Conservation (phyloP, 1,139 yeast species). For the Geotrichum carabidarum region DNA sequence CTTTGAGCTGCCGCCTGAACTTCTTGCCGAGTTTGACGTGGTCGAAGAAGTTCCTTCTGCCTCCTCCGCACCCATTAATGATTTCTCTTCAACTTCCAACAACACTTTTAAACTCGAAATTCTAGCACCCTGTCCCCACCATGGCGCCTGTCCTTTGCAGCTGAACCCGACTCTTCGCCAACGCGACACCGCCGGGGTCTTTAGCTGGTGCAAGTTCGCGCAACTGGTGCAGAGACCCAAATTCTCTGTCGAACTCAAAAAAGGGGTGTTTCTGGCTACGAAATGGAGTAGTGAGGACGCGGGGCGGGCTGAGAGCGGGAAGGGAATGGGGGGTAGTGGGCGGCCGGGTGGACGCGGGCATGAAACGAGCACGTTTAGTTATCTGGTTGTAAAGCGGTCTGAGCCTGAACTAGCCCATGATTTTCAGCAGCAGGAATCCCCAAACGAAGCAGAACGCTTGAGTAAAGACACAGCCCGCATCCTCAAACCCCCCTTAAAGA, state of each 20-base stretch:
- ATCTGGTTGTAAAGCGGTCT: slow-evolving; percentile 66
- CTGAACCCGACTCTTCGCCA: slow-evolving; percentile 63
- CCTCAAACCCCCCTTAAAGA: slow-evolving; percentile 63
- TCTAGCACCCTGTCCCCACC: slow-evolving; percentile 90
- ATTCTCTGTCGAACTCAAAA: slow-evolving; percentile 72
- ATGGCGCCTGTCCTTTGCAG: slow-evolving; percentile 80
- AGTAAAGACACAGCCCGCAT: slow-evolving; percentile 47
- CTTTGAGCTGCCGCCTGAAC: slow-evolving; percentile 37
- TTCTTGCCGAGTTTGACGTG: slow-evolving; percentile 41
- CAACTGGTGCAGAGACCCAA: slow-evolving; percentile 72
- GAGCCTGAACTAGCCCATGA: too few relatives aligned
- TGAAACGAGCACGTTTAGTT: slow-evolving; percentile 72
- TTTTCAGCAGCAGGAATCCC: slow-evolving; percentile 22
- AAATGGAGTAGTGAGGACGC: slow-evolving; percentile 58
- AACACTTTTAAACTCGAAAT: slow-evolving; percentile 35
- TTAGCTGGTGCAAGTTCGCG: slow-evolving; percentile 66
- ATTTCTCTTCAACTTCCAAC: not conserved
- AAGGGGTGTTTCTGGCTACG: slow-evolving; percentile 69
- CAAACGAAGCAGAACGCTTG: slow-evolving; percentile 35
- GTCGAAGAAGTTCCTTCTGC: slow-evolving; percentile 31
- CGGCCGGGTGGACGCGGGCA: slow-evolving; percentile 66
- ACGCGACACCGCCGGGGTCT: slow-evolving; percentile 54
- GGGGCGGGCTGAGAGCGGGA: slow-evolving; percentile 39
- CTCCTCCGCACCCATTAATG: not conserved
- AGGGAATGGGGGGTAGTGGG: slow-evolving; percentile 56